Evolutionary conservation across 2,329 filamentous ascomycete species (phyloP).

Genomic region (Exophiala sp.): DNA sequence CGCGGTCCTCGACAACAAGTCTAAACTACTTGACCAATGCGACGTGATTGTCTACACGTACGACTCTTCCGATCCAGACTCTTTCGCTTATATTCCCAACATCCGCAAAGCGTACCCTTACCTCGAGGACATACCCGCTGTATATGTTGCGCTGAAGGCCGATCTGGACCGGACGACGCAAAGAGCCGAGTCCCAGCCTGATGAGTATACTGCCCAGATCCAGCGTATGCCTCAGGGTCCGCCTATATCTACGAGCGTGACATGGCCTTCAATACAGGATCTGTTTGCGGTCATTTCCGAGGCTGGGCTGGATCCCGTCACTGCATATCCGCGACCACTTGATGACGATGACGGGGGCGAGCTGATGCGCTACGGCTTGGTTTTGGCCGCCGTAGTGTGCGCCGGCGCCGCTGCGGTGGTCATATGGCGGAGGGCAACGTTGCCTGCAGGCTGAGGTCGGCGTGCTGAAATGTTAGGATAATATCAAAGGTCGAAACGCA

Average conservation of each 20-base stretch:
- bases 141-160: constrained; percentile 92
- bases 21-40: constrained; percentile 79
- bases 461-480: too few relatives aligned
- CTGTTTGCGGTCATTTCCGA: constrained; percentile 90
- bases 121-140: constrained; percentile 81
- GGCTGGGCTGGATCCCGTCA: constrained; percentile 82
- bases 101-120: constrained; percentile 75
- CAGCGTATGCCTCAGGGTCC: constrained; percentile 69
- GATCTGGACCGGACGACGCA: constrained; percentile 97
- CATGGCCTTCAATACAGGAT: constrained; percentile 90
- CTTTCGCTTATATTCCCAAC: constrained; percentile 84
- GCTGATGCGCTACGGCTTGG: constrained; percentile 80
- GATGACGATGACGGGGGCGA: constrained; percentile 64
- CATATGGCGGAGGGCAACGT: constrained; percentile 53
- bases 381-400: constrained; percentile 66
- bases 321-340: constrained; percentile 83
- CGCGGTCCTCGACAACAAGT: constrained; percentile 86
- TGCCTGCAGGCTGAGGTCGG: constrained; percentile 1
- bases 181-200: constrained; percentile 82
- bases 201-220: constrained; percentile 79
- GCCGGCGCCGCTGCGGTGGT: constrained; percentile 57
- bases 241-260: constrained; percentile 89
- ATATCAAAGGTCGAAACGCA: too few relatives aligned
- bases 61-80: constrained; percentile 94
- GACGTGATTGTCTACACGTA: constrained; percentile 94